Percentiles rank a stretch among this genome's conserved stretches.
Evolutionary conservation across 768 basidiomycete species (phyloP).

Genomic region (Pholiota microspora): DNA sequence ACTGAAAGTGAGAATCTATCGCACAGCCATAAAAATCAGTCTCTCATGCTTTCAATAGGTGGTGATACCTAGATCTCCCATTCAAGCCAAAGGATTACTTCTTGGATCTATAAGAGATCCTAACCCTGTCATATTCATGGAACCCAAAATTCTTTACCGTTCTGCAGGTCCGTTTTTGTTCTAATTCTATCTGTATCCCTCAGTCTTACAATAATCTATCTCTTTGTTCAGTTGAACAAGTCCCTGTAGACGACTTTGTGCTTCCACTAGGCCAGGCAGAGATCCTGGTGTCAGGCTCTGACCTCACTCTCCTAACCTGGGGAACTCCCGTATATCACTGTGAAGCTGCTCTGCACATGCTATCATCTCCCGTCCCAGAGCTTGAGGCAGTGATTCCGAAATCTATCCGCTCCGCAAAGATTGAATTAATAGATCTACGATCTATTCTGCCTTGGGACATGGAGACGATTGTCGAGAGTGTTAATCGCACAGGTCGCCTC

Average conservation of each 20-base stretch:
- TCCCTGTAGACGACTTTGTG: constrained; percentile 82
- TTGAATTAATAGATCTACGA: constrained; percentile 89
- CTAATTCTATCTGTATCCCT: background rate
- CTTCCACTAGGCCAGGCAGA: constrained; percentile 87
- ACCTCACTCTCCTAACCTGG: constrained; percentile 90
- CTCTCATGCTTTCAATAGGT: constrained; percentile 39
- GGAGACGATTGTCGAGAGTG: constrained; percentile 76
- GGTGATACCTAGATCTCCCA: constrained; percentile 91
- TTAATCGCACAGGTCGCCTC: constrained; percentile 78
- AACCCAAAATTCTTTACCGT: constrained; percentile 91
- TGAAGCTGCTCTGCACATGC: constrained; percentile 76
- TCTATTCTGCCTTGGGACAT: constrained; percentile 91
- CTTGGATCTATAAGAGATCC: constrained; percentile 87
- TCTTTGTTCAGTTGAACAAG: constrained; percentile 71
- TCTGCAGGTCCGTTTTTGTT: constrained; percentile 57
- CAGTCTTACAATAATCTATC: constrained; percentile 4
- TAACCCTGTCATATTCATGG: constrained; percentile 94
- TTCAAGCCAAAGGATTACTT: constrained; percentile 93
- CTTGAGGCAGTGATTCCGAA: constrained; percentile 65
- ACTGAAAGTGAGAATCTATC: constrained; percentile 57
- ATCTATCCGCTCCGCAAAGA: constrained; percentile 61
- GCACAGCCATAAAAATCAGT: background rate
- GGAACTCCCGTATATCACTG: constrained; percentile 94
- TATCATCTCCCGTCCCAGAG: constrained; percentile 61
- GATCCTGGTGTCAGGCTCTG: constrained; percentile 66